phyloP scores from a whole-genome alignment of 192 early-diverging fungal genomes.

The Kickxella alabastrina region DNA sequence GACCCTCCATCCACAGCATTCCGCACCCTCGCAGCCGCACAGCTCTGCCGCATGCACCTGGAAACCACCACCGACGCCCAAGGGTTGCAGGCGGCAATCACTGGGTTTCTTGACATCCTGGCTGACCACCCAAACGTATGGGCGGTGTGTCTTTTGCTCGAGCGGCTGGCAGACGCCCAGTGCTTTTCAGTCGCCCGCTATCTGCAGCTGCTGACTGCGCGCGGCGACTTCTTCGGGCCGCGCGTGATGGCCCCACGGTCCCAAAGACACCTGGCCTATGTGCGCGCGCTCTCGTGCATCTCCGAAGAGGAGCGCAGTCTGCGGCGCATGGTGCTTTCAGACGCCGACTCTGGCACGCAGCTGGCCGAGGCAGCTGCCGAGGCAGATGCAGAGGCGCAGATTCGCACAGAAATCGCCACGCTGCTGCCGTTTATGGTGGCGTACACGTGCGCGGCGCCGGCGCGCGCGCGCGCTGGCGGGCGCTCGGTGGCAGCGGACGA shows the following conservation, averaged over 20 bases:
- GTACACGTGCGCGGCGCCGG: slow-evolving; percentile 16
- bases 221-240: slow-evolving; percentile 36
- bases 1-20: background rate
- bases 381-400: background rate
- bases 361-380: background rate
- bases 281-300: slow-evolving; percentile 7
- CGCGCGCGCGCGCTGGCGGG: slow-evolving; percentile 12
- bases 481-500: slow-evolving; percentile 3
- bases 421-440: slow-evolving; percentile 14
- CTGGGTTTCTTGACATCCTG: slow-evolving; percentile 33
- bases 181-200: slow-evolving; percentile 37
- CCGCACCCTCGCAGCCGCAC: background rate
- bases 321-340: slow-evolving; percentile 26
- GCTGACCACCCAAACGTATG: slow-evolving; percentile 3
- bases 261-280: slow-evolving; percentile 33
- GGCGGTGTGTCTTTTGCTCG: slow-evolving; percentile 26
- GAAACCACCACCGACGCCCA: no score
- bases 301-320: slow-evolving; percentile 1
- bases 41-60: no score
- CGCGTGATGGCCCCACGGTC: slow-evolving; percentile 8
- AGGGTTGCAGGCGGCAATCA: slow-evolving; percentile 25
- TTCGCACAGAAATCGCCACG: slow-evolving; percentile 1
- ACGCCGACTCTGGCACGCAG: slow-evolving; percentile 5
- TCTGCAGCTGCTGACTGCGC: slow-evolving; percentile 36
- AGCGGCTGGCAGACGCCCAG: slow-evolving; percentile 26